Conservation (phyloP, 2,329 filamentous ascomycete genomes). For the Didymella keratinophila region DNA sequence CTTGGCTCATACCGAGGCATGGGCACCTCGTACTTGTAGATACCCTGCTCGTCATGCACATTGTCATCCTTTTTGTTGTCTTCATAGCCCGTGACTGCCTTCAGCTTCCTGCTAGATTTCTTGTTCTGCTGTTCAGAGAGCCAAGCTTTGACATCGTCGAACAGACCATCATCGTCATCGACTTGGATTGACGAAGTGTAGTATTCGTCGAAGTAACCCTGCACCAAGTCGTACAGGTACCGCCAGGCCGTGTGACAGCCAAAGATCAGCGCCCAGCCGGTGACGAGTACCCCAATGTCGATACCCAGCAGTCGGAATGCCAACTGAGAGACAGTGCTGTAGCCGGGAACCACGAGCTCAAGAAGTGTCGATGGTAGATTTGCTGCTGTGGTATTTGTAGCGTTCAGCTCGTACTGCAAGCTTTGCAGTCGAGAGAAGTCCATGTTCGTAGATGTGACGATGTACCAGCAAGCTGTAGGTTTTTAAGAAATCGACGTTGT, state of each 20-base stretch:
- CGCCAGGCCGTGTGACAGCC: conserved; percentile 12
- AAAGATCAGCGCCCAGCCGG: conserved; percentile 12
- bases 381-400: conserved; percentile 6
- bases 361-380: conserved; percentile 9
- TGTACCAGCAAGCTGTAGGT: background rate
- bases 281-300: conserved; percentile 13
- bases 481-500: background rate
- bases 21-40: conserved; percentile 14
- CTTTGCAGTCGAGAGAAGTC: conserved; percentile 11
- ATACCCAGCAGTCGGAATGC: conserved; percentile 11
- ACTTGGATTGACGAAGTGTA: conserved; percentile 12
- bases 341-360: conserved; percentile 11
- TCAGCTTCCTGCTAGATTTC: conserved; percentile 10
- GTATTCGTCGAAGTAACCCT: conserved; percentile 11
- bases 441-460: background rate
- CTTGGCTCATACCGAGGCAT: conserved; percentile 58
- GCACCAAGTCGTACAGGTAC: conserved; percentile 8
- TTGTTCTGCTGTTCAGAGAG: conserved; percentile 6
- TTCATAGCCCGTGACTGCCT: conserved; percentile 8
- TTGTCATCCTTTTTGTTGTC: conserved; percentile 7
- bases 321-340: conserved; percentile 11
- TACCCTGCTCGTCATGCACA: conserved; percentile 10
- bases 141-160: conserved; percentile 11
- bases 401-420: conserved; percentile 10
- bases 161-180: conserved; percentile 2